These are phyloP conservation scores for Aspergillus bridgeri DNA, from an alignment of 495 filamentous ascomycete genomes.

Conservation along the genomic window DNA sequence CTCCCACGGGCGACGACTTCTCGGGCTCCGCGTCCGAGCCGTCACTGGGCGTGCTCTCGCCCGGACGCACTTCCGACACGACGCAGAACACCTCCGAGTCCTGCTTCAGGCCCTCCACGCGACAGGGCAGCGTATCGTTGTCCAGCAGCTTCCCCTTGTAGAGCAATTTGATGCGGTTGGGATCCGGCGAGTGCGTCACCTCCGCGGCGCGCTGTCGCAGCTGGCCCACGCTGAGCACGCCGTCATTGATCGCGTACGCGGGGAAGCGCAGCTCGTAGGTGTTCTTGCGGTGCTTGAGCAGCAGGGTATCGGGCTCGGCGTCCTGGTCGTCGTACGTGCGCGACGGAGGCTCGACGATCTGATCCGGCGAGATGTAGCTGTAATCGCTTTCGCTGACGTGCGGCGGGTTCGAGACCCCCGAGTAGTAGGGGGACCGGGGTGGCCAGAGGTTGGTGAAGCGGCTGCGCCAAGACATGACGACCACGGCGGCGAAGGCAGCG, in stretches of 20 bases:
- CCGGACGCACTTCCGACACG: constrained; percentile 44
- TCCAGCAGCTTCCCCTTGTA: constrained; percentile 80
- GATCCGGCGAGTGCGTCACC: constrained; percentile 56
- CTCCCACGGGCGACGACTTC: constrained; percentile 26
- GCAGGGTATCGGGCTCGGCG: constrained; percentile 69
- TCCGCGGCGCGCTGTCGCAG: constrained; percentile 62
- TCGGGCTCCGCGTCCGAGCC: constrained; percentile 46
- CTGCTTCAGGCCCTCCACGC: constrained; percentile 74
- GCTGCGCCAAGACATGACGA: constrained; percentile 62
- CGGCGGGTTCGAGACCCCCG: constrained; percentile 34
- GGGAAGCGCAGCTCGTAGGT: constrained; percentile 78
- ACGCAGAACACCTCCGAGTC: constrained; percentile 73
- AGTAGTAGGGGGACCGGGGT: constrained; percentile 51
- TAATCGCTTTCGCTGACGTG: constrained; percentile 74
- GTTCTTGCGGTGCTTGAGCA: constrained; percentile 67
- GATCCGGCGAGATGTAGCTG: constrained; percentile 74
- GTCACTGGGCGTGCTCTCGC: constrained; percentile 50
- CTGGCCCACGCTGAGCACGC: constrained; percentile 63
- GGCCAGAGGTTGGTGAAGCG: constrained; percentile 50
- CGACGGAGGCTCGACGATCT: constrained; percentile 46
- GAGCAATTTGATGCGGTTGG: constrained; percentile 65
- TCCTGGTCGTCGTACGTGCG: constrained; percentile 29
- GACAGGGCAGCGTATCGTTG: constrained; percentile 59
- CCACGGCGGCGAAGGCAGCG: constrained; percentile 42
- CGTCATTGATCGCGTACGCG: constrained; percentile 77